phyloP scores from a whole-genome alignment of 31 red algal genomes.

The Porphyra umbilicalis region DNA sequence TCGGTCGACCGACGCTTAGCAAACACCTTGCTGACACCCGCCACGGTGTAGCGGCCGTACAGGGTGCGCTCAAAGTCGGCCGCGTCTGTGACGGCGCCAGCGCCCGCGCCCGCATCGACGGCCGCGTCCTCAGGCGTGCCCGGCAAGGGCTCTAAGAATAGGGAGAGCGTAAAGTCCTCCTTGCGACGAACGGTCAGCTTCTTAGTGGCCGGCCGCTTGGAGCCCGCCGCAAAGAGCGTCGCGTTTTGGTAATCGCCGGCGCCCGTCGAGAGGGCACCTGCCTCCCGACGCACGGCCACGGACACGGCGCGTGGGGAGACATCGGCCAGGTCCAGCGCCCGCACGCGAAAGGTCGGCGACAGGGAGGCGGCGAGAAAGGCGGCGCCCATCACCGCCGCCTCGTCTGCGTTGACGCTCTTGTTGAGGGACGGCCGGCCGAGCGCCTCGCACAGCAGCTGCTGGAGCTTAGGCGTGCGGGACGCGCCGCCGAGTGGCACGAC shows the following conservation, averaged over 20 bases:
- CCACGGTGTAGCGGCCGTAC: slow-evolving; percentile 37
- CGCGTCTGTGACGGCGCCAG: neutral
- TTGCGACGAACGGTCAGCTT: slow-evolving; percentile 54
- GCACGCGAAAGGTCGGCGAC: slow-evolving; percentile 66
- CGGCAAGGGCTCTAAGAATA: slow-evolving; percentile 16
- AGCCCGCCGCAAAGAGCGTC: slow-evolving; percentile 9
- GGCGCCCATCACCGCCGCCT: slow-evolving; percentile 69
- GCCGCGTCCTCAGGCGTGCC: neutral
- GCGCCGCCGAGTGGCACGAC: slow-evolving; percentile 74
- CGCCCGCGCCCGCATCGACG: neutral
- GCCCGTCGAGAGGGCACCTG: slow-evolving; percentile 4
- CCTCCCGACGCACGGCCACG: slow-evolving; percentile 37
- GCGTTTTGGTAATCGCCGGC: neutral
- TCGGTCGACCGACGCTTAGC: slow-evolving; percentile 46
- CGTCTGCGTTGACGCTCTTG: slow-evolving; percentile 89
- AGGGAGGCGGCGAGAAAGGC: slow-evolving; percentile 63
- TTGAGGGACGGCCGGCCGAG: slow-evolving; percentile 27
- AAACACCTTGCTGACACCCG: slow-evolving; percentile 49
- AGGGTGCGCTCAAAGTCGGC: slow-evolving; percentile 25
- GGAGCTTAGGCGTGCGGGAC: slow-evolving; percentile 60
- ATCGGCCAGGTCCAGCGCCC: slow-evolving; percentile 62
- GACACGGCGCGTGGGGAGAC: slow-evolving; percentile 31
- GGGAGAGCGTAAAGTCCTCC: slow-evolving; percentile 34
- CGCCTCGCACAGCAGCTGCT: slow-evolving; percentile 22
- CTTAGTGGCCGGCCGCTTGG: slow-evolving; percentile 66